Base-by-base conservation (phyloP, 2,329 filamentous ascomycete species). In the Tolypocladium nubicola region DNA sequence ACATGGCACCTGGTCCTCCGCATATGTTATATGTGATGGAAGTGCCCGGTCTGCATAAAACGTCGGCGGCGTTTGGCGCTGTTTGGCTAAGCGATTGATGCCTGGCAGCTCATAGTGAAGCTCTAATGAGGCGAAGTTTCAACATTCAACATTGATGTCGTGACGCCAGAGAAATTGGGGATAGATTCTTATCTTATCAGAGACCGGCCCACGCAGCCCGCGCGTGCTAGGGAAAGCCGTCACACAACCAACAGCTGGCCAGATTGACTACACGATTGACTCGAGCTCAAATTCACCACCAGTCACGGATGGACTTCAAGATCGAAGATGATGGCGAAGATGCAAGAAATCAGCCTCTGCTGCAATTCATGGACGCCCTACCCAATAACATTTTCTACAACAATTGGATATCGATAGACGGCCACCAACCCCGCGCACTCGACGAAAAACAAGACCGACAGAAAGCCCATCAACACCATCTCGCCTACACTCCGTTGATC, bases 1-100 rank as follows among this genome's bases (percentile, higher is more conserved):
- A 68, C 69, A 71, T 70, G 56, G 35, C 57, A 47, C 30, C 14
- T 13, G 26, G 3, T n/a, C 16, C 23, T 16, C 45, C 16, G 2
- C 9, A 5, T 35, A 13, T 50, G 19, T 13, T 19, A 52, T 21
- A 30, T 7, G 43, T 21, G 11, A 33, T 21, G 30, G 8, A 45
- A 19, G 53, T 10, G 39, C 19, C 30, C 33, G 19, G 16, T 11
- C 9, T 50, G 30, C 30, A n/a, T n/a, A 11, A 11, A 49, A 33
- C 4, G 3, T 16, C 13, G 14, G 26, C 16, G 19, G 47, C 11
- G 19, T 21, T 8, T 35, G 33, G 33, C 16, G 19, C 47, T 7
- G 26, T 16, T n/a, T 13, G 10, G 16, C 16, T 13, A 13, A 26
- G 47, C 47, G 4, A 6, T 50, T 21, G 47, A 19, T 21, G 16